A percentile compares a stretch with the other conserved stretches of the same genome.
Conservation (phyloP, 148 eudicot genomes). For the Silene conica region DNA sequence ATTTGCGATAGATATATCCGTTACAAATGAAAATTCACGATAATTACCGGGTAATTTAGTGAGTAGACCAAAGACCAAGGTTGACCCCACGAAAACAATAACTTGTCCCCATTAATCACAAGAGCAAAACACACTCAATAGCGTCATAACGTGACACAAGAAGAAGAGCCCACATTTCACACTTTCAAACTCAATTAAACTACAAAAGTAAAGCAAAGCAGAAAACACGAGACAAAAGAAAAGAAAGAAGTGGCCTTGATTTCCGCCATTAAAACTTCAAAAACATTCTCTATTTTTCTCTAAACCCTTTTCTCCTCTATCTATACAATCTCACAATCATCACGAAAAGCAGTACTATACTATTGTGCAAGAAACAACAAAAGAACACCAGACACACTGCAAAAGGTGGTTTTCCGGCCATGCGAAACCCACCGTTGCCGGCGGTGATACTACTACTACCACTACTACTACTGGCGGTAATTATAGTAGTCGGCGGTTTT, state of each 20-base stretch:
- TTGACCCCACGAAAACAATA: no score
- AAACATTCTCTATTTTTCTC: conserved; percentile 11
- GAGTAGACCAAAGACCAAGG: no score
- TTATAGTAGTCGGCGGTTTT: conserved; percentile 27
- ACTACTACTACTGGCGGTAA: conserved; percentile 26
- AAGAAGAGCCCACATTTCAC: conserved; percentile 13
- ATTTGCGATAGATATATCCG: no score
- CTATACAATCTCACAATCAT: neutral
- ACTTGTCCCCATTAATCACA: no score
- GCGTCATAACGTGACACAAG: neutral
- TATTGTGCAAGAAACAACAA: neutral
- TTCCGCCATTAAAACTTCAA: conserved; percentile 33
- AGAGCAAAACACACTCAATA: no score
- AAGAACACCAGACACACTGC: no score
- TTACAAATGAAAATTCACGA: no score
- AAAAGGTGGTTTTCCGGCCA: conserved; percentile 16
- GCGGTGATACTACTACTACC: no score
- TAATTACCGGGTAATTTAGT: no score
- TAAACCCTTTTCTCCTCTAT: conserved; percentile 2
- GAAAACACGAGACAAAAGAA: neutral
- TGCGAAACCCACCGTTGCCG: conserved; percentile 28
- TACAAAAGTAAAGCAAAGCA: no score
- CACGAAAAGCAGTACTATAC: no score
- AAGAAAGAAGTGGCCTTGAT: conserved; percentile 24
- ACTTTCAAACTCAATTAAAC: conserved; percentile 1